Conservation (phyloP, 139 green algal species). For the Micractinium sp. region DNA sequence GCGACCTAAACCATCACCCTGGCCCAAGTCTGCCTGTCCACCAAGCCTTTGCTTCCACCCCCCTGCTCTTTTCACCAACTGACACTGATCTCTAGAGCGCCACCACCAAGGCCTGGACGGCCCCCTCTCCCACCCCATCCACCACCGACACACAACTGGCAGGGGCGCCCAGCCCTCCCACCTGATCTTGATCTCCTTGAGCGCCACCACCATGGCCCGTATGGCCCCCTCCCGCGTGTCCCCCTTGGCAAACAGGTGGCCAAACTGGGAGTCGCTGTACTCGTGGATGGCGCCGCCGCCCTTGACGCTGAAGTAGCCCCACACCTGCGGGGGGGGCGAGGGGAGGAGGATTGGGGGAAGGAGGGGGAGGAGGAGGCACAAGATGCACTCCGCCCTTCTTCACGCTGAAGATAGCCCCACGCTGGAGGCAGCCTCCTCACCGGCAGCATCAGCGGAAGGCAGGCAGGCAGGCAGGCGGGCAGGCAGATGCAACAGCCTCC, state of each 20-base stretch:
- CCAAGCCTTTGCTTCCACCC: no score
- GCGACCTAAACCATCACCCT: no score
- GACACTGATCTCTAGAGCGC: neutral
- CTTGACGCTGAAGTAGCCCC: conserved; percentile 98
- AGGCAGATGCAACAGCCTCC: neutral
- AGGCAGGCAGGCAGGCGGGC: neutral
- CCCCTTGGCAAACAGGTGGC: conserved; percentile 96
- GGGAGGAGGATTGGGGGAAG: neutral
- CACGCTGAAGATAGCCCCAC: neutral
- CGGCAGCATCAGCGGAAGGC: no score
- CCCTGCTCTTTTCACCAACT: no score
- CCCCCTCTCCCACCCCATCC: neutral
- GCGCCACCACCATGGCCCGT: conserved; percentile 92
- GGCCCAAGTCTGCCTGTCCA: no score
- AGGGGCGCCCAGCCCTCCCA: neutral
- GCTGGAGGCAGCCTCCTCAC: neutral
- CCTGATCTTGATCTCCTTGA: conserved; percentile 91
- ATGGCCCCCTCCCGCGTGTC: conserved; percentile 82
- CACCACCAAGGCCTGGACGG: neutral
- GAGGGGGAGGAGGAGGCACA: conserved; percentile 4
- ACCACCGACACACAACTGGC: neutral
- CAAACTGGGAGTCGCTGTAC: conserved; percentile 98
- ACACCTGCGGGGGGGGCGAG: conserved; percentile 81
- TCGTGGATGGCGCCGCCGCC: conserved; percentile 94
- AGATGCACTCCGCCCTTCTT: neutral